These are phyloP conservation scores for Plasmodium reichenowi DNA, from an alignment of 169 alveolate species.

Conservation along the genomic window DNA sequence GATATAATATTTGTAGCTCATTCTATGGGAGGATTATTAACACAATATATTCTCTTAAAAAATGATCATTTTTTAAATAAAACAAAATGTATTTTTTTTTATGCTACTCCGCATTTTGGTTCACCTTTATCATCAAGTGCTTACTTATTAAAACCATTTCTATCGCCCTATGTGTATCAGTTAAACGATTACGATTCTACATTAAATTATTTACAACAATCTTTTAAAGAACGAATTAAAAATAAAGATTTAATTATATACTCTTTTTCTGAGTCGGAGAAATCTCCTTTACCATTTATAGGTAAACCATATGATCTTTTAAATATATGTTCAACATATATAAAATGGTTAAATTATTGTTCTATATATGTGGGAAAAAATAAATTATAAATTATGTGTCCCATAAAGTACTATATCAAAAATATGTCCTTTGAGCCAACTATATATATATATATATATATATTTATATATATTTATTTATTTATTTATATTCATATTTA, in stretches of 20 bases:
- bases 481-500: neutral
- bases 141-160: conserved; percentile 22
- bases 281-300: conserved; percentile 56
- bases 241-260: conserved; percentile 16
- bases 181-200: conserved; percentile 40
- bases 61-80: conserved; percentile 49
- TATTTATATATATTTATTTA: neutral
- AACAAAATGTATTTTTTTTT: conserved; percentile 65
- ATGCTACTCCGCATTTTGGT: conserved; percentile 71
- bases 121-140: conserved; percentile 62
- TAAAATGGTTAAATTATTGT: neutral
- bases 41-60: conserved; percentile 54
- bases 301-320: conserved; percentile 12
- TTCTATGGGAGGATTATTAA: conserved; percentile 76
- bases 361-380: no score
- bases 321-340: neutral
- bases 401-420: no score
- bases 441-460: no score
- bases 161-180: conserved; percentile 64
- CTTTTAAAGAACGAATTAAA: conserved; percentile 48
- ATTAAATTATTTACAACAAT: conserved; percentile 28
- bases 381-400: no score
- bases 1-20: conserved; percentile 65
- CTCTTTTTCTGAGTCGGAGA: conserved; percentile 67
- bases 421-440: no score